phyloP scores from a whole-genome alignment of 1,284 basidiomycete species.

The Ceratobasidium sp. region DNA sequence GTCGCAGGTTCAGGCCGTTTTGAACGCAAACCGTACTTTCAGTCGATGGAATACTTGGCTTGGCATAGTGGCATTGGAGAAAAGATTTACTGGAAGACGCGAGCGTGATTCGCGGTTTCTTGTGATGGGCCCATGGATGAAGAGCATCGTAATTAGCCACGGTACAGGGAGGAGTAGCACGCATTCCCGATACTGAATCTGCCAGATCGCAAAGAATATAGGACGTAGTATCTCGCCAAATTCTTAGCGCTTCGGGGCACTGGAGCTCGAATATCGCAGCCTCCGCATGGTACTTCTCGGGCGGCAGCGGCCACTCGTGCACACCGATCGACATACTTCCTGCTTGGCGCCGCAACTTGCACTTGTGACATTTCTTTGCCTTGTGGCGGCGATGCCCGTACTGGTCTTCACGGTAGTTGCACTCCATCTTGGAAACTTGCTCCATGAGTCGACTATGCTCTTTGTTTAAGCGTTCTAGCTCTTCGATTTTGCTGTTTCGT shows the following conservation, averaged over 20 bases:
- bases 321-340: constrained; percentile 50
- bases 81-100: constrained; percentile 56
- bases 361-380: constrained; percentile 47
- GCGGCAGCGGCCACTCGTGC: constrained; percentile 61
- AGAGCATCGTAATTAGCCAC: background rate
- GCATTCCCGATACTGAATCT: background rate
- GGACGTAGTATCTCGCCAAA: constrained; percentile 58
- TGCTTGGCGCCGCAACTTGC: constrained; percentile 46
- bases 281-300: constrained; percentile 44
- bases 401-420: background rate
- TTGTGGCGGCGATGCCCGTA: constrained; percentile 11
- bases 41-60: constrained; percentile 46
- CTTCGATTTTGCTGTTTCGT: constrained; percentile 43
- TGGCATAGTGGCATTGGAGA: constrained; percentile 51
- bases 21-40: constrained; percentile 48
- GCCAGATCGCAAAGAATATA: constrained; percentile 45
- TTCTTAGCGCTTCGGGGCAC: constrained; percentile 52
- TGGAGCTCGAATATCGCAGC: constrained; percentile 57
- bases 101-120: constrained; percentile 46
- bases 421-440: background rate
- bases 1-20: constrained; percentile 49
- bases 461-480: constrained; percentile 45
- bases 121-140: background rate
- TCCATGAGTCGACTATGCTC: background rate
- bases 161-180: background rate